Percentiles rank a stretch among this genome's conserved stretches.
Evolutionary conservation across 2,329 filamentous ascomycete species (phyloP).

Genomic region (Chaetomium sp.): DNA sequence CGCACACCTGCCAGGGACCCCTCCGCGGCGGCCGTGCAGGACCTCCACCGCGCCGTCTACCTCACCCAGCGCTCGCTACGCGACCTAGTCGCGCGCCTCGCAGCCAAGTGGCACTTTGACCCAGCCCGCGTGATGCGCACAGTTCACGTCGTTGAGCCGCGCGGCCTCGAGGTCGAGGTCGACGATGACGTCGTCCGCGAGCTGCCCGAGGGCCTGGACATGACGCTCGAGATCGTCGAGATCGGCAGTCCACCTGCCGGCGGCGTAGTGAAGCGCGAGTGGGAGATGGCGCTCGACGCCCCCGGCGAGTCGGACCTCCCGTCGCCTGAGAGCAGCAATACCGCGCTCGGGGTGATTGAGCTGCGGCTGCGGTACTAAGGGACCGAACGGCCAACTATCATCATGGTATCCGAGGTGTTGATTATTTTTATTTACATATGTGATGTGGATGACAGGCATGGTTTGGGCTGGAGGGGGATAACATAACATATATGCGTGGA

Average conservation of each 20-base stretch:
- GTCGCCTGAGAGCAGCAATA: conserved; percentile 30
- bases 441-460: not conserved
- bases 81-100: conserved; percentile 73
- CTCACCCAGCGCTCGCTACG: conserved; percentile 73
- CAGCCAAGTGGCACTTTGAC: conserved; percentile 80
- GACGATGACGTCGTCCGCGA: conserved; percentile 88
- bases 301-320: conserved; percentile 43
- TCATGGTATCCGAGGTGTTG: no score
- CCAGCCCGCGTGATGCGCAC: conserved; percentile 69
- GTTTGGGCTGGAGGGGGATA: not conserved
- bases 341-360: conserved; percentile 39
- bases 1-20: conserved; percentile 33
- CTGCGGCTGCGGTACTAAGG: conserved; percentile 52
- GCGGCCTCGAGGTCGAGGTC: conserved; percentile 79
- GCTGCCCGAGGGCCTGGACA: conserved; percentile 87
- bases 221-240: conserved; percentile 70
- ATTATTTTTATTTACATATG: not conserved
- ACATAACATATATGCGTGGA: not conserved
- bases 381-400: no score
- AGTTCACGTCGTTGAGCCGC: conserved; percentile 70
- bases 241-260: conserved; percentile 42
- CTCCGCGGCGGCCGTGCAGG: conserved; percentile 52
- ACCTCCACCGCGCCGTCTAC: conserved; percentile 84
- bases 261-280: conserved; percentile 53
- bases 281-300: conserved; percentile 63